phyloP scores from a whole-genome alignment of 1,139 yeast species.

The Pichia sp. region DNA sequence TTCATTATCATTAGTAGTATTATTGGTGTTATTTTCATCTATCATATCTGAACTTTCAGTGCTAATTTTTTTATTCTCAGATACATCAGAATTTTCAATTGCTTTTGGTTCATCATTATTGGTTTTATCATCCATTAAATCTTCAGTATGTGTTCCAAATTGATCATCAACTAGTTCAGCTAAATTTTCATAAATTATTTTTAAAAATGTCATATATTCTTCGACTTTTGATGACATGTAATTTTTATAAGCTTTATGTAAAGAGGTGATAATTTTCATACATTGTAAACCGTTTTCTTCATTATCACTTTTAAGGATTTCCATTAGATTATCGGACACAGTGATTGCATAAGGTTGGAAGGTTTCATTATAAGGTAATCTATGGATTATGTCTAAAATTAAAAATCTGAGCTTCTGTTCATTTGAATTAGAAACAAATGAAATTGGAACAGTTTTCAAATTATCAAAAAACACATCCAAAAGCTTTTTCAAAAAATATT shows the following conservation, averaged over 20 bases:
- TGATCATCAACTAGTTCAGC: constrained; percentile 57
- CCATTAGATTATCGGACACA: constrained; percentile 56
- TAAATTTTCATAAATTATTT: constrained; percentile 72
- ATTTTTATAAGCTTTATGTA: constrained; percentile 79
- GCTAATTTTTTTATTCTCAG: neutral
- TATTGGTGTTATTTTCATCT: neutral
- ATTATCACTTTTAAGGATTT: constrained; percentile 65
- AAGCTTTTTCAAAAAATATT: constrained; percentile 53
- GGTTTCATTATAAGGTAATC: constrained; percentile 77
- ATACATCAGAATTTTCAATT: too few relatives aligned
- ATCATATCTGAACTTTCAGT: neutral
- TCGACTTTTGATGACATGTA: constrained; percentile 65
- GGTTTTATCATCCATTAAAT: too few relatives aligned
- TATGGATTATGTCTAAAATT: constrained; percentile 70
- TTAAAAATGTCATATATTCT: constrained; percentile 72
- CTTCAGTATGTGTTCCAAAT: constrained; percentile 18
- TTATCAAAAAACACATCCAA: constrained; percentile 57
- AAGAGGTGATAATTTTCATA: constrained; percentile 81
- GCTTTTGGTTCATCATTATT: neutral
- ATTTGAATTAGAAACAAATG: constrained; percentile 53
- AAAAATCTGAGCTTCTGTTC: constrained; percentile 74
- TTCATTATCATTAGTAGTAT: neutral
- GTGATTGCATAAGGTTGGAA: constrained; percentile 65
- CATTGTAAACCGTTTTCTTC: constrained; percentile 94
- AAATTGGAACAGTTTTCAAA: constrained; percentile 65